phyloP scores from a whole-genome alignment of 257 asterid species.

The Lycium ferocissimum region DNA sequence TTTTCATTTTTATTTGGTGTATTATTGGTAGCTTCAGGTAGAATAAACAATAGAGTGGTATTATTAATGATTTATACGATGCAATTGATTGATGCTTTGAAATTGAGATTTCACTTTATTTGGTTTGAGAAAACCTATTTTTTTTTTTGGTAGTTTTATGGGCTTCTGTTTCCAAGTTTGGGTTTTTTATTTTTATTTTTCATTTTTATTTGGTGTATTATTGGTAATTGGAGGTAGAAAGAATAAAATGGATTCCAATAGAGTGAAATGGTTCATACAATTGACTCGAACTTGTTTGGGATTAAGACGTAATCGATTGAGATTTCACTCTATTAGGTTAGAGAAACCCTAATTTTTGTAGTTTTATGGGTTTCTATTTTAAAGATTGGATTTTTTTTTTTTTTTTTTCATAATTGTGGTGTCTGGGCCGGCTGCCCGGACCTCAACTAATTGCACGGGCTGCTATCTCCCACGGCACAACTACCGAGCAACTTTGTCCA shows the following conservation, averaged over 20 bases:
- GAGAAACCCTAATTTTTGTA: slow-evolving; percentile 20
- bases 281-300: too few species aligned
- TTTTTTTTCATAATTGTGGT: not conserved
- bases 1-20: not conserved
- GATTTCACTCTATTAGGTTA: not conserved
- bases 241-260: not conserved
- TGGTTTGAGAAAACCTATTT: too few species aligned
- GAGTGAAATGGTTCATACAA: not conserved
- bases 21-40: not conserved
- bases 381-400: slow-evolving; percentile 18
- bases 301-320: not conserved
- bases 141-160: not conserved
- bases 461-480: not conserved
- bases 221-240: not conserved
- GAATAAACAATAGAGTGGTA: not conserved
- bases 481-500: not conserved
- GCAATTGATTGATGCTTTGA: not conserved
- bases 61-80: not conserved
- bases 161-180: not conserved
- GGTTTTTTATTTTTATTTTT: not conserved
- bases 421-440: too few species aligned
- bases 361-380: slow-evolving; percentile 20
- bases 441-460: not conserved
- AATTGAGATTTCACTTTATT: too few species aligned
- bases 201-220: not conserved